Conservation (phyloP, 2,329 filamentous ascomycete genomes). For the Grosmannia penicillata region DNA sequence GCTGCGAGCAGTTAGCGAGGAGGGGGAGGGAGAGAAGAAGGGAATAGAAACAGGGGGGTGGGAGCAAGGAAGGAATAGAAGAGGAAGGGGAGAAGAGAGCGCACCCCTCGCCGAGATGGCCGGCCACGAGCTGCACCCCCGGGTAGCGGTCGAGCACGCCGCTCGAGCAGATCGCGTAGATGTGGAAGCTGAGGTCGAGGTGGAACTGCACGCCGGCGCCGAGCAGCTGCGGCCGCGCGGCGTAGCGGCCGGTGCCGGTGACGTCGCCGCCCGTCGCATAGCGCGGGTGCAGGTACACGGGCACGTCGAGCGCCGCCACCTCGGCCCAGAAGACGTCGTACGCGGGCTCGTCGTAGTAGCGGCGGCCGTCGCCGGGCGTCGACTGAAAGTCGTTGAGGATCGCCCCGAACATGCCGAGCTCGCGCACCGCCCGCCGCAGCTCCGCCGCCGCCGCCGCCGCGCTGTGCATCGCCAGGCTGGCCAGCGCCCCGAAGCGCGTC, state of each 20-base stretch:
- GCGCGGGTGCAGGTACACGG: constrained; percentile 20
- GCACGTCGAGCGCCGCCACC: constrained; percentile 17
- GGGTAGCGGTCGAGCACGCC: constrained; percentile 27
- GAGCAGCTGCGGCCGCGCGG: constrained; percentile 17
- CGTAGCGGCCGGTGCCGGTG: constrained; percentile 13
- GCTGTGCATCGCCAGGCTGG: constrained; percentile 19
- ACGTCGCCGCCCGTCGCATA: constrained; percentile 17
- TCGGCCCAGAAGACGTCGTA: constrained; percentile 18
- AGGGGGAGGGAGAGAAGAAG: not conserved
- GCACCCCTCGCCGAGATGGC: constrained; percentile 27
- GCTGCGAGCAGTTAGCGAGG: not conserved
- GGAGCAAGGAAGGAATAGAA: not conserved
- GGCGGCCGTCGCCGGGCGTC: constrained; percentile 10
- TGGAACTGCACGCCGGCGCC: constrained; percentile 24
- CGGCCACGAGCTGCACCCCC: constrained; percentile 23
- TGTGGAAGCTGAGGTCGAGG: constrained; percentile 26
- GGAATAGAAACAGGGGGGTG: too few species aligned
- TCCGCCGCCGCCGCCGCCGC: constrained; percentile 15
- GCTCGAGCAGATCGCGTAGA: constrained; percentile 27
- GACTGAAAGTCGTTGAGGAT: constrained; percentile 21
- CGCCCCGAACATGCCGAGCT: constrained; percentile 19
- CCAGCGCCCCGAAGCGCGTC: constrained; percentile 18
- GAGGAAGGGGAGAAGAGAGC: constrained; percentile 7
- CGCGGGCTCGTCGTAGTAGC: constrained; percentile 17
- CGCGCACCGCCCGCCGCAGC: constrained; percentile 15